Evolutionary conservation across 2,329 filamentous ascomycete genomes (phyloP), one percentile per base, ranked within the genome.

Genomic region (Penicillium sp.): DNA sequence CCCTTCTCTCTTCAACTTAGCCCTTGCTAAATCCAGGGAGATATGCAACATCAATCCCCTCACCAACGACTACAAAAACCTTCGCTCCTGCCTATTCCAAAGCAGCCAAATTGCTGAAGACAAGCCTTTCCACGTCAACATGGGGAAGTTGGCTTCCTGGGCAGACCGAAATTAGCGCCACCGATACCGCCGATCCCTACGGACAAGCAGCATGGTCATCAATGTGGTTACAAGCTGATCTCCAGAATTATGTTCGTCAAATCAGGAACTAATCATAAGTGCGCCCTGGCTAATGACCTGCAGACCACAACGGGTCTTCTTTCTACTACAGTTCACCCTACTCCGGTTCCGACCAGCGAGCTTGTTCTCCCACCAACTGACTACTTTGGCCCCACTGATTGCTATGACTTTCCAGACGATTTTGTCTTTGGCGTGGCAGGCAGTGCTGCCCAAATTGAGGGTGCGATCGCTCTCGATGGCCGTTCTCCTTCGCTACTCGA

Each of bases 331-430:
- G 82, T 84, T 2, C 76, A 73, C 4, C 82, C 84, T 0, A 87
- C 83, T 0, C 77, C 83, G 0, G 70, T 87, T 1, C 80, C 83
- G 0, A 82, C 75, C 1, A 80, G 72, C 52, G 82, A 86, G 55
- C 75, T 87, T 1, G 72, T 86, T 6, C 74, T 84, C 0, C 84
- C 84, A 0, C 84, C 84, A 0, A 67, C 73, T 1, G 78, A 82
- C 49, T 82, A 82, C 57, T 81, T 83, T 54, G 74, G 73, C 0
- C 77, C 81, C 0, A 66, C 59, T 0, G 67, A 70, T 51, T 71
- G 68, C 54, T 71, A 70, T 26, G 56, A 56, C 19, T 75, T 77
- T 27, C 75, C 74, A 0, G 52, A 67, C 0, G 72, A 73, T 14
- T 81, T 81, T 52, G 68, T 74, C 54, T 79, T 78, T 64, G 78